Evolutionary conservation across 192 early-diverging fungal genomes (phyloP), one percentile per base, ranked within the genome.

Genomic region (Gamsiella multidivaricata): DNA sequence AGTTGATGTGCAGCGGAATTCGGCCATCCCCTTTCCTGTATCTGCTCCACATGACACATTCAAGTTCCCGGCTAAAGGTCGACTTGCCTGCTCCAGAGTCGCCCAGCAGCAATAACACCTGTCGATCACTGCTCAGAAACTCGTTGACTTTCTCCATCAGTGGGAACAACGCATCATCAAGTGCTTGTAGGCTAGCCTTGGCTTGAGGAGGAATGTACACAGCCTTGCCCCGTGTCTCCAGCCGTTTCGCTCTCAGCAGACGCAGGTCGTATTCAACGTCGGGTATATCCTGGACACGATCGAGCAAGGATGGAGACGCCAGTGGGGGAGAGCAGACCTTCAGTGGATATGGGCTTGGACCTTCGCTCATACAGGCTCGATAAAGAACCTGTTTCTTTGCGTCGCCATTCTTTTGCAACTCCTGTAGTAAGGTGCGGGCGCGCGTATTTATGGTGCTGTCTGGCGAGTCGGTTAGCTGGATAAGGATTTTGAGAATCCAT

Each of bases 31-130:
- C 11, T 32, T 50, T 59, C 14, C 54, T 28, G 37, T 59, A 69
- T 4, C 8, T 31, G 7, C 20, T 46, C 55, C 46, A 69, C 34
- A 69, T 47, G 3, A 12, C 4, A 5, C 14, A 26, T 32, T 59
- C 66, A 22, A 69, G 49, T 15, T 34, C 20, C 11, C 43, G 23
- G 34, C 52, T 59, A 36, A 69, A 69, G n/a, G 47, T 59, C 23
- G 66, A 69, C 33, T 69, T 69, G 1, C 66, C 66, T 12, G 56
- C 66, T 46, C 66, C 66, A 25, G 66, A 69, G 26, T 69, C 67
- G 23, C 67, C 67, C 11, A 54, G 51, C 33, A 69, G 10, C 28
- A 69, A 25, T 5, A 69, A 54, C 37, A 69, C 67, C 42, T 54
- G 54, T 20, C 34, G 34, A 11, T 61, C 15, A 12, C 58, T 69